Base-by-base conservation (phyloP, 176 grass and related monocot genomes). In the Oryza longistaminata region DNA sequence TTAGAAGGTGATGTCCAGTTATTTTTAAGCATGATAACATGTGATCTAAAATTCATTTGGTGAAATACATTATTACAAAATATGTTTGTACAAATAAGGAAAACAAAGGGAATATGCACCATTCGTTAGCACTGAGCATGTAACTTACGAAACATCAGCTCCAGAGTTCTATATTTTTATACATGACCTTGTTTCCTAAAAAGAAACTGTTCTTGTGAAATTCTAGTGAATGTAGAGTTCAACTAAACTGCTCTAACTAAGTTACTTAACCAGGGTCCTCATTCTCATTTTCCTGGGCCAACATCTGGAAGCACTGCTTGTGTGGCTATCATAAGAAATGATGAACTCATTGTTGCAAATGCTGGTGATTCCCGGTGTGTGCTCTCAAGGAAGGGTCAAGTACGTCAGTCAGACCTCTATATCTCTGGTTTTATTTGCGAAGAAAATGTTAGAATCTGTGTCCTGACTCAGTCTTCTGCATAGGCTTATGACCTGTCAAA, bases 301-400 rank as follows among this genome's bases (percentile, higher is more conserved):
- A 92, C 93, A 29, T 94, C 88, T 74, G 96, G 96, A 89, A 85
- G 90, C 90, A 99, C 96, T 48, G 93, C 96, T 81, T 99, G 96
- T 80, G 96, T 96, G 74, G 93, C 93, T 78, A 52, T 99, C 65
- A 86, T 99, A 87, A 95, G 93, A 94, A 86, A 92, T 83, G 88
- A 91, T 70, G 81, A 92, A 86, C 88, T 99, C n/a, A 72, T 96
- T 88, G 93, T 99, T 44, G 91, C 91, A 87, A 99, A 99, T 84
- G 93, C 96, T 72, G 96, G 96, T 78, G 96, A 99, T 89, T 99
- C 96, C 49, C 96, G 96, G 50, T 94, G 94, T 85, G 90, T 97
- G 66, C 90, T 99, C 81, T 99, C 96, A 87, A 86, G 90, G 79
- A 99, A 94, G 79, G 96, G 96, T 84, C 91, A 88, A 80, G 96